A percentile compares a stretch with the other conserved stretches of the same genome.
phyloP scores from a whole-genome alignment of 208 protist species.

The Leishmania aethiopica region DNA sequence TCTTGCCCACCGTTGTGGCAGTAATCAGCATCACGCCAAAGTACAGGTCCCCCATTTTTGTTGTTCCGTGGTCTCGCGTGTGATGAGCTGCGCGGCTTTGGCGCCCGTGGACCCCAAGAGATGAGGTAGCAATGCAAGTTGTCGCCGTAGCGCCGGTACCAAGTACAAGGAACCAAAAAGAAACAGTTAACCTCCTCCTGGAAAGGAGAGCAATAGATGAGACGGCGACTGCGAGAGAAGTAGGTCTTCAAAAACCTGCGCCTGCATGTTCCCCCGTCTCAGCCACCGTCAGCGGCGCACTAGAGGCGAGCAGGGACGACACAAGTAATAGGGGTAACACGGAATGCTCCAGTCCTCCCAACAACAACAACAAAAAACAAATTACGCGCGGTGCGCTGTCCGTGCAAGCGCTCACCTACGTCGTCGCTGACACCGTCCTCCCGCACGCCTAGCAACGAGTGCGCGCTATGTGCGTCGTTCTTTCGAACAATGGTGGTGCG shows the following conservation, averaged over 20 bases:
- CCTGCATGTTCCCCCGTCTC: not conserved
- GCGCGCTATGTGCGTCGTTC: not conserved
- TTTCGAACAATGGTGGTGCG: not conserved
- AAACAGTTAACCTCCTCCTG: no score
- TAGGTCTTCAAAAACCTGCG: not conserved
- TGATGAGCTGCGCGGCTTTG: not conserved
- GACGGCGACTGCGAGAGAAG: not conserved
- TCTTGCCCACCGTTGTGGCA: slow-evolving; percentile 58
- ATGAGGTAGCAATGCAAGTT: not conserved
- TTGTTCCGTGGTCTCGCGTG: not conserved
- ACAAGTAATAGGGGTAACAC: no score
- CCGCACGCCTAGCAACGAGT: no score
- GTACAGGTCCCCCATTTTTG: slow-evolving; percentile 39
- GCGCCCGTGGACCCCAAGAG: not conserved
- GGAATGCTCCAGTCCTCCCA: not conserved
- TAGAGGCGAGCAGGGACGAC: no score
- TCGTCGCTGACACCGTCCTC: no score
- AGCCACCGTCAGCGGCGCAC: not conserved
- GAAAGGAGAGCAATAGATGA: not conserved
- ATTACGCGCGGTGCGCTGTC: not conserved
- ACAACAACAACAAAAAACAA: not conserved
- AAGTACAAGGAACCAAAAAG: not conserved
- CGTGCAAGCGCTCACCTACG: no score
- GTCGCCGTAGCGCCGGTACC: not conserved
- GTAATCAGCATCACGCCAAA: slow-evolving; percentile 55